Base-by-base conservation (phyloP, 2,329 filamentous ascomycete species). In the Penicillium sp. region DNA sequence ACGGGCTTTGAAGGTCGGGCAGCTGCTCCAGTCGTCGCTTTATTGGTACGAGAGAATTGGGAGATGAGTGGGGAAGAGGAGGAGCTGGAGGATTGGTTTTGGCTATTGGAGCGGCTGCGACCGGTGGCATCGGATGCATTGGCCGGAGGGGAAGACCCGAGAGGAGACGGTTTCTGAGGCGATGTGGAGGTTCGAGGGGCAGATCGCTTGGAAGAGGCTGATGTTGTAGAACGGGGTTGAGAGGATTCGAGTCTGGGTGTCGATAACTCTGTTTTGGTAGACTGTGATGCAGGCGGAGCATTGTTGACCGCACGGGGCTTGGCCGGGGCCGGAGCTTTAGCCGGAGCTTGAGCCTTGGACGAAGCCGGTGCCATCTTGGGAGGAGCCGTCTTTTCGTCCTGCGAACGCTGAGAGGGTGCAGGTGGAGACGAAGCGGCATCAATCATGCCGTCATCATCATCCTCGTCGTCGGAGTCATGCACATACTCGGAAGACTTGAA, bases 121-220 rank as follows among this genome's bases (percentile, higher is more conserved):
- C 75, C 68, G 50, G 78, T 70, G 45, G 77, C 68, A 58, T 83
- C 78, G 16, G 79, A 82, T 23, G 77, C 77, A 60, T 80, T 82
- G 50, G 80, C 75, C 5, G 80, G 79, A 18, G 79, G 78, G 2
- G 80, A 82, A 6, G 78, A 79, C 8, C 77, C 79, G 9, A 83
- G 74, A 10, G 79, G 80, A 13, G 81, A 83, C 2, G 79, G 79
- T 43, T 82, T 82, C 58, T 76, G 77, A 1, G 80, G 78, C 34
- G 78, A 80, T 49, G 71, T 80, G 18, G 67, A 70, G 40, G 57
- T 63, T 52, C 60, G 70, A 46, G 63, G 71, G 65, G 62, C 57
- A 13, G 64, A 60, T 34, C 66, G 59, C 48, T 70, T 68, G 11
- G 63, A 60, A n/a, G 35, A 24, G 28, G 68, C 60, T 34, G 66